Base-by-base conservation (phyloP, 768 basidiomycete genomes). In the Podaxis carcinomalis region DNA sequence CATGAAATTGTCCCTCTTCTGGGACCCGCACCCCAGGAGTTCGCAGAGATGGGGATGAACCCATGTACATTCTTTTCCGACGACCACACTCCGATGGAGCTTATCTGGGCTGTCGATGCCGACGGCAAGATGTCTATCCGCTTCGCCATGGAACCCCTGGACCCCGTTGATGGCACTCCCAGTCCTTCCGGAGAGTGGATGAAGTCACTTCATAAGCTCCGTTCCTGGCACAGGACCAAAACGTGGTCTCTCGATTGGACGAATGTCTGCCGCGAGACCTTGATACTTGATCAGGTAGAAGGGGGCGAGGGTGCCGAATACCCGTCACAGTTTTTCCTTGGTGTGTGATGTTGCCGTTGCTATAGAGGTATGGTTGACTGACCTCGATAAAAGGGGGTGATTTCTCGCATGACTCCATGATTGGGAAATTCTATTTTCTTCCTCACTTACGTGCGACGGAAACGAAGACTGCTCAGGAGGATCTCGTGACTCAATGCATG, bases 401-500 rank as follows among this genome's bases (percentile, higher is more conserved):
- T 25, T 61, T 66, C 23, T 59, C 65, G 25, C 63, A 55, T 13
- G 51, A 57, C 21, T 61, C 63, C 5, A 63, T 62, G 53, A 58
- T 64, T 36, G 65, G 57, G n/a, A 66, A 66, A 57, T 58, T 57
- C n/a, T 66, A 66, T 25, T 66, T 64, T 37, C 57, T 66, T 46
- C 65, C 65, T 21, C 53, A 62, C 11, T 50, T 62, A 32, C 63
- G 61, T 6, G 63, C 65, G 10, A 51, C 52, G 2, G 44, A 51
- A 14, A 62, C 58, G 21, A 59, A 62, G 7, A 50, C 49, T 7
- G 40, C 61, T 7, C 42, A 55, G 16, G 65, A 66, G 19, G 50
- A 53, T 19, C 61, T 62, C 21, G 61, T 66, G 21, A 62, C 53
- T 4, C 32, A 59, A 5, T 66, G 65, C 36, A 63, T 64, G 51